A percentile compares a stretch with the other conserved stretches of the same genome.
Evolutionary conservation across 2,329 filamentous ascomycete species (phyloP).

Genomic region (Verticillium longisporum): DNA sequence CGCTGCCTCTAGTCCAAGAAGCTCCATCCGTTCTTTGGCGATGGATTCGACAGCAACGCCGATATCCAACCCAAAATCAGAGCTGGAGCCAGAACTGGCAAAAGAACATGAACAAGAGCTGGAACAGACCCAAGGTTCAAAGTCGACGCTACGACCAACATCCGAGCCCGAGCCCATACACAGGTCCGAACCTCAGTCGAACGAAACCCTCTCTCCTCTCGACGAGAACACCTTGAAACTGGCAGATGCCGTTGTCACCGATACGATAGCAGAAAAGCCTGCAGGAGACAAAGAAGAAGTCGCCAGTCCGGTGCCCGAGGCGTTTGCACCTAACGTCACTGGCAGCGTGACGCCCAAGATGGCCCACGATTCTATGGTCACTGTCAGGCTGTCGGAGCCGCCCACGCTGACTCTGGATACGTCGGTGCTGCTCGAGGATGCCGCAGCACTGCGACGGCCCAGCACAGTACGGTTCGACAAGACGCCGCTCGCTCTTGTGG

Average conservation of each 20-base stretch:
- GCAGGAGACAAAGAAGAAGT: neutral
- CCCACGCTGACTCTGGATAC: conserved; percentile 45
- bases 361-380: conserved; percentile 66
- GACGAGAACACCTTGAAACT: neutral
- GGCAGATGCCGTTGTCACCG: neutral
- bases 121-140: neutral
- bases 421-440: conserved; percentile 19
- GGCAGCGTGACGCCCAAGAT: conserved; percentile 11
- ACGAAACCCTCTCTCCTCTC: neutral
- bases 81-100: neutral
- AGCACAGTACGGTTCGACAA: conserved; percentile 11
- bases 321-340: neutral
- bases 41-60: neutral
- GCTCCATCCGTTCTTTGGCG: neutral
- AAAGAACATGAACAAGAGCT: neutral
- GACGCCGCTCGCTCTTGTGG: neutral
- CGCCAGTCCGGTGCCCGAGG: neutral
- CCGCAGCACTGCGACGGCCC: conserved; percentile 2
- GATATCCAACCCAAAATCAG: neutral
- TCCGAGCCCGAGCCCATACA: neutral
- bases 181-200: neutral
- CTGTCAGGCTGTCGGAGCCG: conserved; percentile 64
- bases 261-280: neutral
- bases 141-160: neutral
- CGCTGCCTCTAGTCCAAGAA: neutral